These are phyloP conservation scores for Vigna mungo DNA, from an alignment of 306 rosid species.

Conservation along the genomic window DNA sequence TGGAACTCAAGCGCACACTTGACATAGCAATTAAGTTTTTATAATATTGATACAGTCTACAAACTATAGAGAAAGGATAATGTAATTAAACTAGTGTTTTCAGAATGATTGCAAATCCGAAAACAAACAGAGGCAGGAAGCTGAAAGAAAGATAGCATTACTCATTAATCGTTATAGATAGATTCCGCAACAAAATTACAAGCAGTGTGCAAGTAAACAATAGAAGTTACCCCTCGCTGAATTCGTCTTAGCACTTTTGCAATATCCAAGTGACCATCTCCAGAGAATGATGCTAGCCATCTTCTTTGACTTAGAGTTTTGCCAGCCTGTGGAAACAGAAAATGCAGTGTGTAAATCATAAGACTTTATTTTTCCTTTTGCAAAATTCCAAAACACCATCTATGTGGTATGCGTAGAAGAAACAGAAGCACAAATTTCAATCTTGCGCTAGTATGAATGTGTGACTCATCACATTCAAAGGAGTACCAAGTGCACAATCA, in stretches of 20 bases:
- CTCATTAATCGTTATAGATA: no score
- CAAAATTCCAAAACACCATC: neutral
- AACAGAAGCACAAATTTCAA: neutral
- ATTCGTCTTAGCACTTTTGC: conserved; percentile 86
- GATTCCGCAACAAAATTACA: no score
- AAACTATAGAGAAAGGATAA: conserved; percentile 27
- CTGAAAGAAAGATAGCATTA: no score
- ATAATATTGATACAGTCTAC: conserved; percentile 4
- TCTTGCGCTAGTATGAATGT: conserved; percentile 4
- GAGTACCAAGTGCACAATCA: conserved; percentile 12
- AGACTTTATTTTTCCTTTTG: neutral
- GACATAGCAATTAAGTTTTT: neutral
- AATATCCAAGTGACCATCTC: conserved; percentile 88
- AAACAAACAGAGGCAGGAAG: neutral
- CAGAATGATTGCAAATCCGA: conserved; percentile 14
- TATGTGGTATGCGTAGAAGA: neutral
- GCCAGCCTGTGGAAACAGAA: conserved; percentile 73
- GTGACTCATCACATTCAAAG: conserved; percentile 6
- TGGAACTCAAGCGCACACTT: no score
- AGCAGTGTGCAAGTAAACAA: conserved; percentile 20
- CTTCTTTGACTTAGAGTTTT: conserved; percentile 91
- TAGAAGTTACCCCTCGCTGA: conserved; percentile 81
- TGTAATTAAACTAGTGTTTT: neutral
- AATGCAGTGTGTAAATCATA: conserved; percentile 32
- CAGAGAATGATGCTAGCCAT: conserved; percentile 82